phyloP scores from a whole-genome alignment of 2,329 filamentous ascomycete genomes.

The Lecanosticta acicola region DNA sequence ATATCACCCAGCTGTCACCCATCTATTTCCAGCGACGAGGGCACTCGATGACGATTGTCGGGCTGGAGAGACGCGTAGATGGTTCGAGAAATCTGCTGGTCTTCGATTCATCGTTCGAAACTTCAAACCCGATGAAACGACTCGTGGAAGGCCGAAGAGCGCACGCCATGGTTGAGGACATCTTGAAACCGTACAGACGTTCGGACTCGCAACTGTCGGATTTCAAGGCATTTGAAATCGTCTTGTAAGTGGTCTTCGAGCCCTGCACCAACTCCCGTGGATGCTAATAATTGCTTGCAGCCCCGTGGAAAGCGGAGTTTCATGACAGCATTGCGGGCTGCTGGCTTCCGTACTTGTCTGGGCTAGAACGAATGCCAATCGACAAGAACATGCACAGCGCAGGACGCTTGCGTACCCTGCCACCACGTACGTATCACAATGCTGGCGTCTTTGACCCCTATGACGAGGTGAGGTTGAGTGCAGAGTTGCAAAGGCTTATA shows the following conservation, averaged over 20 bases:
- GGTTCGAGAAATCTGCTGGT: slow-evolving; percentile 68
- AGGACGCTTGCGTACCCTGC: too few relatives aligned
- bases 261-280: not conserved
- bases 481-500: too few relatives aligned
- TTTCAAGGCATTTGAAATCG: slow-evolving; percentile 68
- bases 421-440: too few relatives aligned
- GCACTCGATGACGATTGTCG: slow-evolving; percentile 86
- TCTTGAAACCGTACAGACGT: slow-evolving; percentile 69
- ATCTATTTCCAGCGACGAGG: slow-evolving; percentile 89
- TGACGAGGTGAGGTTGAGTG: too few relatives aligned
- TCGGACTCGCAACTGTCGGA: slow-evolving; percentile 61
- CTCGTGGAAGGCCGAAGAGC: slow-evolving; percentile 47
- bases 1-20: slow-evolving; percentile 66
- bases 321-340: not conserved
- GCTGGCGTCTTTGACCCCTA: too few relatives aligned
- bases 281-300: not conserved
- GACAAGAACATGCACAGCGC: too few relatives aligned
- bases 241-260: slow-evolving; percentile 23
- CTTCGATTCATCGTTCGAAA: slow-evolving; percentile 80
- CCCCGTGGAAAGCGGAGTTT: not conserved
- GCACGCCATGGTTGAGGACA: slow-evolving; percentile 37
- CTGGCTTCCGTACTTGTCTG: too few relatives aligned
- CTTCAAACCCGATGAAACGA: slow-evolving; percentile 58
- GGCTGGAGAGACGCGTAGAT: slow-evolving; percentile 64
- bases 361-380: too few relatives aligned